Conservation (phyloP, 2,329 filamentous ascomycete species). For the Cladophialophora psammophila region DNA sequence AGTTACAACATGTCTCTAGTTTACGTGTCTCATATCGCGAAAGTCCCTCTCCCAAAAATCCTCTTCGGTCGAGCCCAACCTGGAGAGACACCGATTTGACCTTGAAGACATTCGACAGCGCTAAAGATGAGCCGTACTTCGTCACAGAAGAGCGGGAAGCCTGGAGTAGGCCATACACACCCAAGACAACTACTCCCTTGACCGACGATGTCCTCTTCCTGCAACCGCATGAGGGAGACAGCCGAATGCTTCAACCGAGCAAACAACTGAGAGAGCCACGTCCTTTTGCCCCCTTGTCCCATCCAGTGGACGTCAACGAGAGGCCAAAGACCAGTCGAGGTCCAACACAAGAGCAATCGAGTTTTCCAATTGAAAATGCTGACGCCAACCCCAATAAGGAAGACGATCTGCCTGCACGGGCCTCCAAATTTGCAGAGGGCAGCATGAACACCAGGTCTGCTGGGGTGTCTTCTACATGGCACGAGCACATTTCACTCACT, state of each 20-base stretch:
- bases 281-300: conserved; percentile 24
- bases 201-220: conserved; percentile 19
- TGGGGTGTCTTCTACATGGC: conserved; percentile 40
- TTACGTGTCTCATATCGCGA: conserved; percentile 22
- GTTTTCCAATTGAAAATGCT: conserved; percentile 8
- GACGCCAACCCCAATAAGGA: conserved; percentile 6
- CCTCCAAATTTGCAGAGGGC: conserved; percentile 74
- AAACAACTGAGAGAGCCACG: conserved; percentile 24
- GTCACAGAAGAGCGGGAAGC: conserved; percentile 36
- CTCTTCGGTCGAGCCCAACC: conserved; percentile 2
- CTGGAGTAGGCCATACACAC: conserved; percentile 32
- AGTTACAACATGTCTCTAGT: conserved; percentile 29
- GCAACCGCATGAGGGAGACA: conserved; percentile 18
- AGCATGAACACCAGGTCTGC: conserved; percentile 78
- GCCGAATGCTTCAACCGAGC: conserved; percentile 21
- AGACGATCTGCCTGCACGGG: conserved; percentile 19
- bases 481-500: conserved; percentile 25
- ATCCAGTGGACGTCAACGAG: conserved; percentile 20
- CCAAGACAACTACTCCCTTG: conserved; percentile 10
- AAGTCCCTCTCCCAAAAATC: conserved; percentile 17
- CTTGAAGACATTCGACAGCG: conserved; percentile 2
- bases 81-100: conserved; percentile 15
- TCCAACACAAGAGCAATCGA: neutral
- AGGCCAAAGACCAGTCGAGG: conserved; percentile 34
- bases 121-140: conserved; percentile 28